A percentile compares a stretch with the other conserved stretches of the same genome.
Evolutionary conservation across 106 monocot genomes (phyloP).

Genomic region (Phalaenopsis equestris): DNA sequence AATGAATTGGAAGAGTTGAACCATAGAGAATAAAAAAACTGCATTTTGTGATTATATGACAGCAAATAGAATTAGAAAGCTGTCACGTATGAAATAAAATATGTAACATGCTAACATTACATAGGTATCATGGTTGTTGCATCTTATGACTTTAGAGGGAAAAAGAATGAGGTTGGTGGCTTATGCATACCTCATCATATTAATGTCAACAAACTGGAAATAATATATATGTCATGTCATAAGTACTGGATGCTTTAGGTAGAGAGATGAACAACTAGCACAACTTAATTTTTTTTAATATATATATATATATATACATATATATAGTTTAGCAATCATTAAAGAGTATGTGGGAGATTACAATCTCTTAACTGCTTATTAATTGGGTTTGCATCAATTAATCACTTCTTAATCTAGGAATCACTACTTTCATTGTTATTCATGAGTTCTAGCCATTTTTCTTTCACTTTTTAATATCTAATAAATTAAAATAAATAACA

Average conservation of each 20-base stretch:
- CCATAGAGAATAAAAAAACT: neutral
- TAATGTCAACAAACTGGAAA: neutral
- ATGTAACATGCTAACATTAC: neutral
- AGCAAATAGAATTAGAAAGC: neutral
- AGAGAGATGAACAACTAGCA: neutral
- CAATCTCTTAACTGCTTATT: no score
- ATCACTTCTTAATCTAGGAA: no score
- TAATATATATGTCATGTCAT: neutral
- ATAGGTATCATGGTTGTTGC: neutral
- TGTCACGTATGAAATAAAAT: neutral
- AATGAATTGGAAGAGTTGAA: neutral
- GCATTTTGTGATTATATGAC: neutral
- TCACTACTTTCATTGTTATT: no score
- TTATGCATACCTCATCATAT: neutral
- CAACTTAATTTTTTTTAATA: no score
- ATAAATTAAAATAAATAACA: no score
- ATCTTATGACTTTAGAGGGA: neutral
- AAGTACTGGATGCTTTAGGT: neutral
- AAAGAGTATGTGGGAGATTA: no score
- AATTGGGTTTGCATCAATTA: no score
- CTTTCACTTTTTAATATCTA: no score
- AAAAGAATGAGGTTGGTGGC: slow-evolving; percentile 3
- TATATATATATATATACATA: no score
- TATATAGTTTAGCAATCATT: no score
- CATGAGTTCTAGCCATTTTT: no score